phyloP scores from a whole-genome alignment of 73 alveolate species.

The Paramecium caudatum region DNA sequence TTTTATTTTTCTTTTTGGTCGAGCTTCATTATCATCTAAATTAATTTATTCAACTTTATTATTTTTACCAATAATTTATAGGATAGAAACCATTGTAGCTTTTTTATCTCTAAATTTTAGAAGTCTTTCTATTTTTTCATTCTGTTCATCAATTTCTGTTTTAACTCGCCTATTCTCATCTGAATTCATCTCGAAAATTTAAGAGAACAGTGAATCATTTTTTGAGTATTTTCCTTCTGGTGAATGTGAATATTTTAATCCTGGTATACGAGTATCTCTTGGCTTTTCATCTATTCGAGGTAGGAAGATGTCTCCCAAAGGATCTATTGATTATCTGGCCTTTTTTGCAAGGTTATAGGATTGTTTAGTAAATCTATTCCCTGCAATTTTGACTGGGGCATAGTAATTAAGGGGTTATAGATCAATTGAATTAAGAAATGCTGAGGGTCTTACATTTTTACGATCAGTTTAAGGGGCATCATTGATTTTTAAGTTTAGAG shows the following conservation, averaged over 20 bases:
- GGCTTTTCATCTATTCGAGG: not conserved
- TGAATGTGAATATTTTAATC: not conserved
- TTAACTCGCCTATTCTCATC: not conserved
- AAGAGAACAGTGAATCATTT: not conserved
- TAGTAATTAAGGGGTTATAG: not conserved
- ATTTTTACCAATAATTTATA: not conserved
- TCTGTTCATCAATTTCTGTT: not conserved
- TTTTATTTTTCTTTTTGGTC: slow-evolving; percentile 6
- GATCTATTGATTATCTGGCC: slow-evolving; percentile 12
- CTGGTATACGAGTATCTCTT: too few species aligned
- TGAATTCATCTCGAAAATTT: not conserved
- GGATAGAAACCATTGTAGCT: not conserved
- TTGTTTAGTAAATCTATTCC: slow-evolving; percentile 12
- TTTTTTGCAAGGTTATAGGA: not conserved
- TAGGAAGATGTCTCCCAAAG: not conserved
- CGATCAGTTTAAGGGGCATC: too few species aligned
- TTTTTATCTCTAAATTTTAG: not conserved
- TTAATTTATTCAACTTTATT: not conserved
- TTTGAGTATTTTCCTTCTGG: not conserved
- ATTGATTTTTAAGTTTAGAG: too few species aligned
- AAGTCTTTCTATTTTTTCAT: not conserved
- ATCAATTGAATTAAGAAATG: slow-evolving; percentile 28
- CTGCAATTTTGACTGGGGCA: slow-evolving; percentile 6
- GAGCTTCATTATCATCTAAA: not conserved
- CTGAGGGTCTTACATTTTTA: slow-evolving; percentile 32